These are phyloP conservation scores for Trametes hirsuta DNA, from an alignment of 1,284 basidiomycete genomes.

Conservation along the genomic window DNA sequence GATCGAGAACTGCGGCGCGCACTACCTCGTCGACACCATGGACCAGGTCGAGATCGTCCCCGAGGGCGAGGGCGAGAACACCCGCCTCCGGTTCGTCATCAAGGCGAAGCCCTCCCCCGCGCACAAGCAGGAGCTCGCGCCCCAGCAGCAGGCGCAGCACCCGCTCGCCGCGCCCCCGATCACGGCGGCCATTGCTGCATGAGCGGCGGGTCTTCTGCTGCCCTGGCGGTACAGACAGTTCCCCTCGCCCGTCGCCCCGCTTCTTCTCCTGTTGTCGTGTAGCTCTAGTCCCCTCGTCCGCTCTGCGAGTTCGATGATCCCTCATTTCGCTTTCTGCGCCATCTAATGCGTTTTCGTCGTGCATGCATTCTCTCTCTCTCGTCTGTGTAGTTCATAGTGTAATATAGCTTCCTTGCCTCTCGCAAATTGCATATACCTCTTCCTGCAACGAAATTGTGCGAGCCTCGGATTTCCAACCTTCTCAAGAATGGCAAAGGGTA, in stretches of 20 bases:
- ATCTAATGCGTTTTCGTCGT: neutral
- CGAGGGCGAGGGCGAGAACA: constrained; percentile 40
- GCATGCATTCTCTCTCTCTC: neutral
- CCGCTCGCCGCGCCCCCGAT: constrained; percentile 10
- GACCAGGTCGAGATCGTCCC: constrained; percentile 51
- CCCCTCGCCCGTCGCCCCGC: neutral
- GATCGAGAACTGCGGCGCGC: constrained; percentile 67
- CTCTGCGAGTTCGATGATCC: neutral
- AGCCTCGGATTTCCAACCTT: neutral
- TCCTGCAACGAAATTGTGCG: neutral
- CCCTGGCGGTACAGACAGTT: neutral
- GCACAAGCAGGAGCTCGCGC: constrained; percentile 7
- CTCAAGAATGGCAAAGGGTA: too few species aligned
- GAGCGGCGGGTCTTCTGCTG: neutral
- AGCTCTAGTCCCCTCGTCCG: neutral
- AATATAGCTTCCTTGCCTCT: constrained; percentile 4
- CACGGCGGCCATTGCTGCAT: constrained; percentile 8
- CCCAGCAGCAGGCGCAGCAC: constrained; percentile 1
- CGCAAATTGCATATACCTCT: neutral
- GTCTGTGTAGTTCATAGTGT: constrained; percentile 1
- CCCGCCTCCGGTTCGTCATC: constrained; percentile 44
- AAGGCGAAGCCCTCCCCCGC: neutral
- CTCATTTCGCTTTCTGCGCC: neutral
- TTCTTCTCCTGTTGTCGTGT: neutral
- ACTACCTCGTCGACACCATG: constrained; percentile 68